Conservation (phyloP, 140 eudicot species). For the Ambrosia hybrid region DNA sequence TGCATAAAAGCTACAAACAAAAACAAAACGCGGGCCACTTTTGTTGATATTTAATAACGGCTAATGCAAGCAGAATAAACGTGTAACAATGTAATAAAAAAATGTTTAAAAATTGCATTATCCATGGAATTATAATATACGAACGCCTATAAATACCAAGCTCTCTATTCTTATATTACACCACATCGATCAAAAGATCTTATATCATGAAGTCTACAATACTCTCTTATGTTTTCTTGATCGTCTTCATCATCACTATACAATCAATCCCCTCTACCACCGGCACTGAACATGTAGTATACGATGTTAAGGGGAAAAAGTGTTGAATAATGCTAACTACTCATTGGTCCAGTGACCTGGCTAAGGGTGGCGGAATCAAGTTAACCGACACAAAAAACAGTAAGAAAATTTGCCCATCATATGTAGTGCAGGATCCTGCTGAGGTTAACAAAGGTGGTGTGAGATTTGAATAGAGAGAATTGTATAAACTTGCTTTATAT, state of each 20-base stretch:
- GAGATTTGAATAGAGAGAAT: no score
- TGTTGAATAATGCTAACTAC: slow-evolving; percentile 8
- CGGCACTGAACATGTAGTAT: not conserved
- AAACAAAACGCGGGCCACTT: not conserved
- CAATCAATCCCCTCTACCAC: slow-evolving; percentile 8
- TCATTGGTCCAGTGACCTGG: slow-evolving; percentile 27
- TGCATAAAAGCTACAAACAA: not conserved
- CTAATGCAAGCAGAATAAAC: not conserved
- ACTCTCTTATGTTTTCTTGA: not conserved
- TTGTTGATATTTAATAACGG: not conserved
- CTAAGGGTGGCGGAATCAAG: slow-evolving; percentile 25
- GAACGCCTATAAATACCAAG: not conserved
- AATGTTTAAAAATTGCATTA: not conserved
- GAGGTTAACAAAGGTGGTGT: slow-evolving; percentile 12
- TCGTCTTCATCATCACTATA: slow-evolving; percentile 13
- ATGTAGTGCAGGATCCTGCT: slow-evolving; percentile 32
- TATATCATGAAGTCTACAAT: slow-evolving; percentile 18
- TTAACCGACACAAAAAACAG: slow-evolving; percentile 18
- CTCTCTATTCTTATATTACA: not conserved
- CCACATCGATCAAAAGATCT: not conserved
- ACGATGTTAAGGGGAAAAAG: slow-evolving; percentile 25
- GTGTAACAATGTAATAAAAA: not conserved
- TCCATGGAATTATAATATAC: not conserved
- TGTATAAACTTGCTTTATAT: no score
- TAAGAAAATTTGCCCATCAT: slow-evolving; percentile 15